Base-by-base conservation (phyloP, 2,329 filamentous ascomycete species). In the Ophiostoma montium region DNA sequence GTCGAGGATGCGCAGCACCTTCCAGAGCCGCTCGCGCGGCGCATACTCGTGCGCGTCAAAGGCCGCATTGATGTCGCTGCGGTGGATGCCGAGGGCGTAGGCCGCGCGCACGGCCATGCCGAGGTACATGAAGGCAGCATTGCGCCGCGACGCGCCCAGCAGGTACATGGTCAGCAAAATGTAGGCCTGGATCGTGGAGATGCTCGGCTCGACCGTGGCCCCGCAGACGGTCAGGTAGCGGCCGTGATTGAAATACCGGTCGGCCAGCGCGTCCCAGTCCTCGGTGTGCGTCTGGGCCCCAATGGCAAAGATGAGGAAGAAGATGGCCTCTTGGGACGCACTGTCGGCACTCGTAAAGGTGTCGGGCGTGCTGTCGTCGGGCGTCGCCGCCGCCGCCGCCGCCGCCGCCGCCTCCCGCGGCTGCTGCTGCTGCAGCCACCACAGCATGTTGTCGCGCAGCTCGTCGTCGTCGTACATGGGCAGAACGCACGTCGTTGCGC, bases 91-190 rank as follows among this genome's bases (percentile, higher is more conserved):
- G 0, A 81, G 56, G 0, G 75, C 73, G 3, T 72, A 70, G 0
- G 77, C 76, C 1, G 76, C 72, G 48, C 74, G 70, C 0, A 72
- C 67, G 1, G 77, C 76, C 9, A 80, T 70, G 0, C 76, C 76
- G 2, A 81, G 59, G 49, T 80, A 80, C 72, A 81, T 78, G 48
- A 78, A 81, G 0, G 76, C 76, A 0, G 76, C 68, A 50, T 79
- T 79, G 9, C 75, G 65, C 31, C 73, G 72, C 47, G 75, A 79
- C 4, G 72, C 72, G 0, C 72, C 74, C 3, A 77, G 65, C 68
- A 78, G 74, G 54, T 76, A 79, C 53, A 77, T 76, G 0, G 74
- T 67, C 69, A 79, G 73, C 15, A 78, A 62, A 0, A 76, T 59
- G 52, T 76, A 79, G 0, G 65, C 62, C 15, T 71, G 63, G 5